A percentile compares a stretch with the other conserved stretches of the same genome.
Conservation (phyloP, 129 eudicot species). For the Chrysanthemum lavandulifolium region DNA sequence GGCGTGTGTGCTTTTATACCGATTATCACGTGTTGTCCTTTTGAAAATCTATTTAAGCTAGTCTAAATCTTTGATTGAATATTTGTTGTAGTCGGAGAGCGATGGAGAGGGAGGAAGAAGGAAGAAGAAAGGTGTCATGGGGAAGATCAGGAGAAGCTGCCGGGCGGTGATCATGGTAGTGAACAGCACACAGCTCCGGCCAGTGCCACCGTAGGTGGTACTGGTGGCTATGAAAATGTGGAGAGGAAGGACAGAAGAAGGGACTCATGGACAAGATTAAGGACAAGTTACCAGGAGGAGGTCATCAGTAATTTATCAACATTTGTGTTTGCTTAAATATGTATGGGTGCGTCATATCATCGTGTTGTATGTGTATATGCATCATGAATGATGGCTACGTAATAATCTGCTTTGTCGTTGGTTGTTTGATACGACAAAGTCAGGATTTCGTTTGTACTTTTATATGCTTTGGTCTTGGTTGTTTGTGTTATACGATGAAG, state of each 20-base stretch:
- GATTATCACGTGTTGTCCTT: no score
- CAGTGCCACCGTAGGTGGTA: conserved; percentile 11
- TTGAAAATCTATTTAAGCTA: neutral
- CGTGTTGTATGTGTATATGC: neutral
- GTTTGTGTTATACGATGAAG: neutral
- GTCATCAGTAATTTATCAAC: conserved; percentile 18
- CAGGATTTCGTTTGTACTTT: no score
- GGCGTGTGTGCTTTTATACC: no score
- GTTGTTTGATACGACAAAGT: neutral
- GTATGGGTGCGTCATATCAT: neutral
- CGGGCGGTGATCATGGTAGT: conserved; percentile 42
- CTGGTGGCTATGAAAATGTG: conserved; percentile 34
- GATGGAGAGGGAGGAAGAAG: conserved; percentile 72
- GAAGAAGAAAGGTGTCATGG: conserved; percentile 65
- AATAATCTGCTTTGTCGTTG: conserved; percentile 17
- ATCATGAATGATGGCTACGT: neutral
- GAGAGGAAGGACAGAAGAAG: conserved; percentile 56
- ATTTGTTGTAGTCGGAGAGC: conserved; percentile 56
- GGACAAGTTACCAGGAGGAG: conserved; percentile 60
- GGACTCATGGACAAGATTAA: conserved; percentile 66
- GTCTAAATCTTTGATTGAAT: neutral
- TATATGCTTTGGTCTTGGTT: neutral
- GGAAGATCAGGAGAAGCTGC: conserved; percentile 68
- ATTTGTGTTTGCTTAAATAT: neutral
- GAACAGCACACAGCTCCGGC: conserved; percentile 14